These are phyloP conservation scores for Haplosporangium sp. DNA, from an alignment of 371 early-diverging fungal species.

Conservation along the genomic window DNA sequence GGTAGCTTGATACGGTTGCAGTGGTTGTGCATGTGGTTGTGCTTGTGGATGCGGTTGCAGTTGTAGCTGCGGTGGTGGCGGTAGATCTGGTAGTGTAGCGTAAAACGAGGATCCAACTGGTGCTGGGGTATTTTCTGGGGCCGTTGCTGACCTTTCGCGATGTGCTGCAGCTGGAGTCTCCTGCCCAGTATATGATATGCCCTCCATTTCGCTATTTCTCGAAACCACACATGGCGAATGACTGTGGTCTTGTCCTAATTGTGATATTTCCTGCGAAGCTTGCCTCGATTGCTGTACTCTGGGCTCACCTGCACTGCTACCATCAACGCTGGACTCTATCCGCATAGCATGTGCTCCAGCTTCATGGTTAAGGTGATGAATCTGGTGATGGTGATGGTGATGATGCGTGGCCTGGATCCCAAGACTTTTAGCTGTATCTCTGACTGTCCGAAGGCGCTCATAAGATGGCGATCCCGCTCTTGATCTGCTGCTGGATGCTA, in stretches of 20 bases:
- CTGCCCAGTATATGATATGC: slow-evolving; percentile 9
- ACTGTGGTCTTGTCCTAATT: not conserved
- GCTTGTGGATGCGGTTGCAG: not conserved
- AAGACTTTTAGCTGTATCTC: slow-evolving; percentile 39
- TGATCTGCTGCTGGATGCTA: slow-evolving; percentile 12
- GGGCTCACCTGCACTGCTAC: not conserved
- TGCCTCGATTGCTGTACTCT: slow-evolving; percentile 3
- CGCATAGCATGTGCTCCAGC: not conserved
- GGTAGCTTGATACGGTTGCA: not conserved
- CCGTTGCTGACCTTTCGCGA: slow-evolving; percentile 2
- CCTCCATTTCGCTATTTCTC: slow-evolving; percentile 27
- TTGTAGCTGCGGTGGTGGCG: not conserved
- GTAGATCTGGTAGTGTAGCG: not conserved
- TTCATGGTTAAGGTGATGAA: slow-evolving; percentile 9
- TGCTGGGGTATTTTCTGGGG: not conserved
- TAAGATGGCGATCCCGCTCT: slow-evolving; percentile 45
- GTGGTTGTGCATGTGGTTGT: slow-evolving; percentile 1
- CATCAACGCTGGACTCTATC: slow-evolving; percentile 13
- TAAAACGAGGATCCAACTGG: not conserved
- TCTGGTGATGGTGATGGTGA: slow-evolving; percentile 10
- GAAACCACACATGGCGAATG: slow-evolving; percentile 7
- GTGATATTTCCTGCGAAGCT: slow-evolving; percentile 5
- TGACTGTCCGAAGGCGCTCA: slow-evolving; percentile 32
- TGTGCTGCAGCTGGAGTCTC: not conserved
- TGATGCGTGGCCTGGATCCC: slow-evolving; percentile 29